Percentiles rank a stretch among this genome's conserved stretches.
These are phyloP conservation scores for Hypholoma sublateritium DNA, from an alignment of 768 basidiomycete genomes.

Conservation along the genomic window DNA sequence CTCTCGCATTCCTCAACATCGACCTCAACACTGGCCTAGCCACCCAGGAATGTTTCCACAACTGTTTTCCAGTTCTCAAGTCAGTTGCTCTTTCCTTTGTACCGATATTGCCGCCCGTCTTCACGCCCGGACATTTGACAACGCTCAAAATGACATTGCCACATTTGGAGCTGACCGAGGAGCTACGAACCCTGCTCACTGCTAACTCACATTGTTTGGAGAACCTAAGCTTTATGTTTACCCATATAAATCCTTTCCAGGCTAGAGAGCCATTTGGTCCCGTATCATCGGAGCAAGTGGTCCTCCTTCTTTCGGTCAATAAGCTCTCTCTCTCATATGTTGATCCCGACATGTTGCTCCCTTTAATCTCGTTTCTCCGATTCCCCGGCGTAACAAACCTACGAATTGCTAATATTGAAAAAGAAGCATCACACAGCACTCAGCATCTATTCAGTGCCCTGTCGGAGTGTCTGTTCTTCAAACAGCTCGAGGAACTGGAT, in stretches of 20 bases:
- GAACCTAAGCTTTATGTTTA: slow-evolving; percentile 4
- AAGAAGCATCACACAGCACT: background rate
- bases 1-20: slow-evolving; percentile 6
- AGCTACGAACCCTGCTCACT: background rate
- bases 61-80: slow-evolving; percentile 3
- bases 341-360: slow-evolving; percentile 2
- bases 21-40: background rate
- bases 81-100: slow-evolving; percentile 3
- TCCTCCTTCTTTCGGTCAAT: background rate
- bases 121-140: slow-evolving; percentile 1
- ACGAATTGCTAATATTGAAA: background rate
- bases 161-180: background rate
- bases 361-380: background rate
- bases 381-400: background rate
- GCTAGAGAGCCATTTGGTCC: background rate
- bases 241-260: background rate
- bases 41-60: background rate
- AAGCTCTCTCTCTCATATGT: slow-evolving; percentile 2
- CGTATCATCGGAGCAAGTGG: background rate
- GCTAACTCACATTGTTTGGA: slow-evolving; percentile 5
- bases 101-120: background rate
- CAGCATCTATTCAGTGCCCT: background rate
- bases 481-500: background rate
- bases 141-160: slow-evolving; percentile 6
- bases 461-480: background rate